phyloP scores from a whole-genome alignment of 140 eudicot genomes.

The Anethum foeniculum region DNA sequence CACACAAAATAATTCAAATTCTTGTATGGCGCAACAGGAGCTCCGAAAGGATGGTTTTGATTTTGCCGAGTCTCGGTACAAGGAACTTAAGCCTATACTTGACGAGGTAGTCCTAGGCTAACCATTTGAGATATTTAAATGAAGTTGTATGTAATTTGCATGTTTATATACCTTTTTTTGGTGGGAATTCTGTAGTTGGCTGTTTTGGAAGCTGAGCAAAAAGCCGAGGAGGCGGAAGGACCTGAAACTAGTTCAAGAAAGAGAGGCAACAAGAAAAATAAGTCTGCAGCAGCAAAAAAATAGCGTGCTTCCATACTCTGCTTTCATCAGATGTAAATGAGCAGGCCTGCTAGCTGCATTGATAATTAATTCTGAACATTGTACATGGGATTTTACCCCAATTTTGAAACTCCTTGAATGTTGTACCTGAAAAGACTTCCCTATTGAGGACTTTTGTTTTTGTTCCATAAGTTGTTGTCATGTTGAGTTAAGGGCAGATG shows the following conservation, averaged over 20 bases:
- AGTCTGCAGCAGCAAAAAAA: slow-evolving; percentile 36
- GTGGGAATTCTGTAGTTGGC: slow-evolving; percentile 48
- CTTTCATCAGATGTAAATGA: not conserved
- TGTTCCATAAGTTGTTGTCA: not conserved
- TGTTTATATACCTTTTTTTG: slow-evolving; percentile 2
- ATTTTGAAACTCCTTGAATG: not conserved
- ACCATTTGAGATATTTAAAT: not conserved
- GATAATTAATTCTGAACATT: not conserved
- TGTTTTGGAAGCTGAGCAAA: slow-evolving; percentile 82
- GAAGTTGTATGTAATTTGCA: not conserved
- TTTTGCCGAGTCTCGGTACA: slow-evolving; percentile 88
- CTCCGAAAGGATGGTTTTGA: slow-evolving; percentile 99
- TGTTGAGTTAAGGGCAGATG: not conserved
- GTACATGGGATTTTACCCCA: not conserved
- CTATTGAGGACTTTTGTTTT: not conserved
- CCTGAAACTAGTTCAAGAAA: slow-evolving; percentile 70
- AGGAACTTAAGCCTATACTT: slow-evolving; percentile 90
- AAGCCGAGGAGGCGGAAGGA: slow-evolving; percentile 91
- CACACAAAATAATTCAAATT: not conserved
- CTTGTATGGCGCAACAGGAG: slow-evolving; percentile 42
- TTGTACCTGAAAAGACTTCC: not conserved
- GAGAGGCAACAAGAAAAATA: slow-evolving; percentile 55
- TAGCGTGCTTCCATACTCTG: slow-evolving; percentile 14
- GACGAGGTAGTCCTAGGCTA: slow-evolving; percentile 62
- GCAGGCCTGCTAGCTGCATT: not conserved